Conservation (phyloP, 805 yeast genomes). For the Kazachstania martiniae region DNA sequence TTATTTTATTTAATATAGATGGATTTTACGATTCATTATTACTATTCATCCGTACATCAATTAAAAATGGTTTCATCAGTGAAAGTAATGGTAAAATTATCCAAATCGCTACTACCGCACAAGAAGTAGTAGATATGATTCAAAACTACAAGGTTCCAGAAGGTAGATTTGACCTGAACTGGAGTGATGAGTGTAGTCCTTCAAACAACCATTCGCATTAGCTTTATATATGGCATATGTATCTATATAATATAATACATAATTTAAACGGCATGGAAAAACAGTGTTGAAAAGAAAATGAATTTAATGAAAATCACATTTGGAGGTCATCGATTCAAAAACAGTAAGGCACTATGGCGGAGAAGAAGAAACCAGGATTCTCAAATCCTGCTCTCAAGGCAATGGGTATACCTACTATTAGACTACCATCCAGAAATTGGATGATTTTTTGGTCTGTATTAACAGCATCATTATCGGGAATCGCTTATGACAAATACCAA, state of each 20-base stretch:
- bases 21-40: slow-evolving; percentile 72
- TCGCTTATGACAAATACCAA: slow-evolving; percentile 65
- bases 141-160: slow-evolving; percentile 54
- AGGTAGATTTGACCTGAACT: slow-evolving; percentile 62
- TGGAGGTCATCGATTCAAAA: too few species aligned
- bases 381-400: slow-evolving; percentile 69
- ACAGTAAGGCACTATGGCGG: neutral
- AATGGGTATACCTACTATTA: slow-evolving; percentile 71
- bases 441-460: slow-evolving; percentile 71
- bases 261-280: too few species aligned
- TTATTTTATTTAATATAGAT: slow-evolving; percentile 63
- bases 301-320: too few species aligned
- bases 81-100: slow-evolving; percentile 56
- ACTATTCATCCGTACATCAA: slow-evolving; percentile 48
- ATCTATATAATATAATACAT: too few species aligned
- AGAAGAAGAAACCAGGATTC: slow-evolving; percentile 10
- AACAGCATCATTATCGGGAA: slow-evolving; percentile 59
- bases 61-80: slow-evolving; percentile 57
- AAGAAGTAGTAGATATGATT: slow-evolving; percentile 55
- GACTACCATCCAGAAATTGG: slow-evolving; percentile 90
- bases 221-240: too few species aligned
- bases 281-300: too few species aligned
- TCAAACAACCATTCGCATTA: too few species aligned
- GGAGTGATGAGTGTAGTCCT: slow-evolving; percentile 36
- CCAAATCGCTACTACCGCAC: slow-evolving; percentile 55